Evolutionary conservation across 768 basidiomycete genomes (phyloP).

Genomic region (Phylloporus scabripes): DNA sequence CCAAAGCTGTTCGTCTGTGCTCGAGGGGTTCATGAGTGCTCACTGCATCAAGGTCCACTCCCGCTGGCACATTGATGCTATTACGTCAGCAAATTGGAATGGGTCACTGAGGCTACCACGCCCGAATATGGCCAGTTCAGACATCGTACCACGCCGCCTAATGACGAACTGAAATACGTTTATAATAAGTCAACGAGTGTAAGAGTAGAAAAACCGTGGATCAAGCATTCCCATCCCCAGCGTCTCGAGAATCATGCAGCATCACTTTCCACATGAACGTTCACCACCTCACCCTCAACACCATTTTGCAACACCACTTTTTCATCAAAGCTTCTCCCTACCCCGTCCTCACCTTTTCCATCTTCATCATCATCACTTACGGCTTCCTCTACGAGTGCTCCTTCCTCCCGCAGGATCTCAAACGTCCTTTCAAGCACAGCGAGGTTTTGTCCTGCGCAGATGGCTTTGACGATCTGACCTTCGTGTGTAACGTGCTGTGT

Average conservation of each 20-base stretch:
- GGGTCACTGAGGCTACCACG: background rate
- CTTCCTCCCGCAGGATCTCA: slow-evolving; percentile 53
- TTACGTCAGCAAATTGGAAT: slow-evolving; percentile 20
- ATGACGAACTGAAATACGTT: too few relatives aligned
- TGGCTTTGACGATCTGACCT: slow-evolving; percentile 69
- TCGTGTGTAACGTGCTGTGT: slow-evolving; percentile 67
- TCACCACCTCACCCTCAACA: slow-evolving; percentile 11
- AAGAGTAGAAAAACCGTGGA: background rate
- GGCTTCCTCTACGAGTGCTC: slow-evolving; percentile 63
- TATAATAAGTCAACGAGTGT: too few relatives aligned
- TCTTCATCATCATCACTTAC: slow-evolving; percentile 39
- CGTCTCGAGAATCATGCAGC: slow-evolving; percentile 5
- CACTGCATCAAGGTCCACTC: slow-evolving; percentile 6
- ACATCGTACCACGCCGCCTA: background rate
- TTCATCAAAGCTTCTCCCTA: slow-evolving; percentile 36
- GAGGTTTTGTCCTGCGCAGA: slow-evolving; percentile 76
- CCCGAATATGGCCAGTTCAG: background rate
- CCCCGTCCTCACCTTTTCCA: slow-evolving; percentile 10
- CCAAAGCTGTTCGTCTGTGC: slow-evolving; percentile 39
- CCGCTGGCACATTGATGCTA: background rate
- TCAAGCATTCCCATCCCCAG: background rate
- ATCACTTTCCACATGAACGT: slow-evolving; percentile 14
- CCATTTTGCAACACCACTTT: slow-evolving; percentile 33
- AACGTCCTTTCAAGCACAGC: slow-evolving; percentile 61
- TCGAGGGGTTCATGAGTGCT: slow-evolving; percentile 19